Evolutionary conservation across 148 eudicot species (phyloP).

Genomic region (Amaranthus cruentus): DNA sequence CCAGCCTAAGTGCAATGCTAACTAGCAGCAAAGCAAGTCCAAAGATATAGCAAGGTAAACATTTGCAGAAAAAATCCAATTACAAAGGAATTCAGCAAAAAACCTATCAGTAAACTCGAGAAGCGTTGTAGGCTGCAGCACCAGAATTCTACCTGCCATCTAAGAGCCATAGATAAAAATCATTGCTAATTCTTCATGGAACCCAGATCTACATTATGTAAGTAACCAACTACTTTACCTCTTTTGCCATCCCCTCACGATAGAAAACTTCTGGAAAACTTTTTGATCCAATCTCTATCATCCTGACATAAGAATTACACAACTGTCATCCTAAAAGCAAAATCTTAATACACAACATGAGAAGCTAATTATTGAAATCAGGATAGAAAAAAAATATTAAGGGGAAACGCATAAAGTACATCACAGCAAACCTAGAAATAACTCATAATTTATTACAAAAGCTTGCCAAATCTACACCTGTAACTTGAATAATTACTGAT

Average conservation of each 20-base stretch:
- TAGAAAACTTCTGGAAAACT: conserved; percentile 82
- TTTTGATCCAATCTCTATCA: conserved; percentile 78
- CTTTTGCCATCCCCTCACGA: conserved; percentile 65
- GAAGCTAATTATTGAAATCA: neutral
- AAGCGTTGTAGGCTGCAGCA: conserved; percentile 68
- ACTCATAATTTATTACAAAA: neutral
- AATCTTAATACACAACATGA: neutral
- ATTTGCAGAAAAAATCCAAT: neutral
- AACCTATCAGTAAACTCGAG: conserved; percentile 78
- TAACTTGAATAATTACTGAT: neutral
- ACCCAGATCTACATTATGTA: neutral
- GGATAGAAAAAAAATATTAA: neutral
- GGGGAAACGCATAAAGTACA: neutral
- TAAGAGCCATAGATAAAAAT: conserved; percentile 25
- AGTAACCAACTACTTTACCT: conserved; percentile 35
- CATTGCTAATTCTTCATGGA: neutral
- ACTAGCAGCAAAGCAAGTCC: conserved; percentile 1
- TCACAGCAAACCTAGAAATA: neutral
- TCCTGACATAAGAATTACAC: conserved; percentile 27
- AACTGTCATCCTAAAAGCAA: too few species aligned
- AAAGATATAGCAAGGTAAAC: neutral
- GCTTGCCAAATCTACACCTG: neutral
- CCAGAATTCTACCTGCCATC: conserved; percentile 90
- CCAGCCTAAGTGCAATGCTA: neutral
- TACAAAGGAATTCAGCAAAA: neutral